Base-by-base conservation (phyloP, 768 basidiomycete genomes). In the Stropharia rugosoannulata region DNA sequence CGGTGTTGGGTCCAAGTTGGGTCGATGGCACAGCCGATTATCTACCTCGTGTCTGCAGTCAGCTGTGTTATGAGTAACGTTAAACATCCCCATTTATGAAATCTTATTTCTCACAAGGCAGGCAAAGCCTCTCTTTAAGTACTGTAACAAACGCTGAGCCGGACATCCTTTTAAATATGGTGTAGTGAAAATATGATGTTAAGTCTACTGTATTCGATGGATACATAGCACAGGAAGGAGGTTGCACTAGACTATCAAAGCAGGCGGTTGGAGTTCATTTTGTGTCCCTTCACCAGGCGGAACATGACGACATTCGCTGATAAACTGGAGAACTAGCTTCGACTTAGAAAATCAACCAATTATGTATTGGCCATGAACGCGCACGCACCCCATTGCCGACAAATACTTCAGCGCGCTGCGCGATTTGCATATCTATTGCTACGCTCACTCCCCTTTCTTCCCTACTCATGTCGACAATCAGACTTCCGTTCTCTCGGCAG, bases 341-440 rank as follows among this genome's bases (percentile, higher is more conserved):
- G 3, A 19, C 4, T 48, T 22, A 36, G 42, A 10, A 8, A 27
- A 29, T 27, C 45, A 12, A 27, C 5, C 1, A 18, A 18, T 27
- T 19, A 19, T 12, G 3, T 3, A 29, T 2, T 19, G 12, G 11
- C 22, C 4, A 35, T 35, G 42, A 29, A 12, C 49, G 32, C 49
- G 47, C 13, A 75, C 81, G 62, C 46, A 84, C 82, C 54, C 84
- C 83, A 59, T 85, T 86, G 0, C 84, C 84, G 6, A 85, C 68
- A 62, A 84, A 85, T 40, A 84, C 79, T 60, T 85, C 80, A 1
- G 82, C 82, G 46, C 72, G 69, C 62, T 80, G 75, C 2, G 80
- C 84, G 22, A 86, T 75, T 10, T 76, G 80, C 84, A 86, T 85
- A 63, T 85, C 84, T 37, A 84, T 75, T 1, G 81, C 82, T 64